Percentiles rank a stretch among this genome's conserved stretches.
Evolutionary conservation across 495 filamentous ascomycete species (phyloP).

Genomic region (Aspergillus biplanus): DNA sequence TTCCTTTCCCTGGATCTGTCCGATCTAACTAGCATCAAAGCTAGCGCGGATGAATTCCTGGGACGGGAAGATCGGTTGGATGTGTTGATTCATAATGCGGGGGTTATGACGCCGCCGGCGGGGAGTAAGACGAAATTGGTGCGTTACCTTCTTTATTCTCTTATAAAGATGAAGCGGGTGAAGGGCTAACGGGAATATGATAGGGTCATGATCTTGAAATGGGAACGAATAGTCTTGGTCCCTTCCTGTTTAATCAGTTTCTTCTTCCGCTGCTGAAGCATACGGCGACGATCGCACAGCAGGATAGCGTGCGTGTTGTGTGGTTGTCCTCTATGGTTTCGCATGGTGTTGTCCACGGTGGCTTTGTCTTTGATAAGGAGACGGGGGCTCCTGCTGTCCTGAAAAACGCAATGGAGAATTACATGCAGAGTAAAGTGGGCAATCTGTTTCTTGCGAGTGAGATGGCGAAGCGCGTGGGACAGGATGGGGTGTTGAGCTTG

Average conservation of each 20-base stretch:
- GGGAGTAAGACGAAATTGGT: neutral
- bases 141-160: too few species aligned
- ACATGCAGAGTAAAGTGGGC: constrained; percentile 13
- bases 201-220: too few species aligned
- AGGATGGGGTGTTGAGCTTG: neutral
- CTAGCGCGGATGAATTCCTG: constrained; percentile 38
- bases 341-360: neutral
- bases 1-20: constrained; percentile 46
- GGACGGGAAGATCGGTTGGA: constrained; percentile 46
- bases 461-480: neutral
- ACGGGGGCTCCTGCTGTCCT: neutral
- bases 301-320: constrained; percentile 4
- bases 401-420: constrained; percentile 7
- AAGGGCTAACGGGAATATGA: too few species aligned
- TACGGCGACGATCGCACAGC: neutral
- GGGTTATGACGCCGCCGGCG: constrained; percentile 50
- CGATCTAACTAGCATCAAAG: constrained; percentile 42
- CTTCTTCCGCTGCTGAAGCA: constrained; percentile 8
- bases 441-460: constrained; percentile 10
- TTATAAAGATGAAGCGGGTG: too few species aligned
- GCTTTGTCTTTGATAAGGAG: constrained; percentile 1
- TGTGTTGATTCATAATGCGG: constrained; percentile 68
- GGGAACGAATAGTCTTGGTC: constrained; percentile 15
- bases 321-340: constrained; percentile 6
- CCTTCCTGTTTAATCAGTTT: constrained; percentile 8